phyloP scores from a whole-genome alignment of 192 early-diverging fungal species.

The Coemansia sp. region DNA sequence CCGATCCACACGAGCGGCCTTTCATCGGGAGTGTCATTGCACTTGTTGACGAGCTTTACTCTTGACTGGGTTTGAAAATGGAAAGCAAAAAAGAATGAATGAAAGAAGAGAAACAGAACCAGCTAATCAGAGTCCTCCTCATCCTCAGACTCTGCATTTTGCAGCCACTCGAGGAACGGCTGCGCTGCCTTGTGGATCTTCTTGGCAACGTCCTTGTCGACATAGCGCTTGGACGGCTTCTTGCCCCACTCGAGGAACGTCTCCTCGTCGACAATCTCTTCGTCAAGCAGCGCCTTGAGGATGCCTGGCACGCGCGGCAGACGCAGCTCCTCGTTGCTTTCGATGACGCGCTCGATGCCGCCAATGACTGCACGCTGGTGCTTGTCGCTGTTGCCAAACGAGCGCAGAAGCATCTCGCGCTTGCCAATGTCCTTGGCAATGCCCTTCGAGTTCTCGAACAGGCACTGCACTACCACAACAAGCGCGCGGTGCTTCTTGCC shows the following conservation, averaged over 20 bases:
- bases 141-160: slow-evolving; percentile 79
- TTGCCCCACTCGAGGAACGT: slow-evolving; percentile 87
- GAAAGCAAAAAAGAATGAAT: slow-evolving; percentile 13
- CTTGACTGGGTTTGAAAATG: neutral
- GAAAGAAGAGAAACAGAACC: neutral
- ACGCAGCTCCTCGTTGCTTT: slow-evolving; percentile 31
- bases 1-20: slow-evolving; percentile 59
- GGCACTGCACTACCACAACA: slow-evolving; percentile 77
- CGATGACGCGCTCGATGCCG: slow-evolving; percentile 86
- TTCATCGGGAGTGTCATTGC: slow-evolving; percentile 61
- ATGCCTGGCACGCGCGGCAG: slow-evolving; percentile 61
- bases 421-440: slow-evolving; percentile 70
- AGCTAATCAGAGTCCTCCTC: slow-evolving; percentile 48
- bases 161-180: slow-evolving; percentile 90
- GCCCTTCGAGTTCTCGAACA: slow-evolving; percentile 64
- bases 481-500: slow-evolving; percentile 74
- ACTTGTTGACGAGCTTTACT: slow-evolving; percentile 30
- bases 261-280: slow-evolving; percentile 91
- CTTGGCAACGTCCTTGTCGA: slow-evolving; percentile 77
- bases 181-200: slow-evolving; percentile 80
- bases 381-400: slow-evolving; percentile 80
- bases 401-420: slow-evolving; percentile 65
- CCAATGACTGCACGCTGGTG: slow-evolving; percentile 86
- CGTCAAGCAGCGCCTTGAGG: slow-evolving; percentile 87
- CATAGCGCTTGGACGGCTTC: slow-evolving; percentile 79